A percentile compares a stretch with the other conserved stretches of the same genome.
Evolutionary conservation across 345 rosid species (phyloP).

Genomic region (Kandelia obovata): DNA sequence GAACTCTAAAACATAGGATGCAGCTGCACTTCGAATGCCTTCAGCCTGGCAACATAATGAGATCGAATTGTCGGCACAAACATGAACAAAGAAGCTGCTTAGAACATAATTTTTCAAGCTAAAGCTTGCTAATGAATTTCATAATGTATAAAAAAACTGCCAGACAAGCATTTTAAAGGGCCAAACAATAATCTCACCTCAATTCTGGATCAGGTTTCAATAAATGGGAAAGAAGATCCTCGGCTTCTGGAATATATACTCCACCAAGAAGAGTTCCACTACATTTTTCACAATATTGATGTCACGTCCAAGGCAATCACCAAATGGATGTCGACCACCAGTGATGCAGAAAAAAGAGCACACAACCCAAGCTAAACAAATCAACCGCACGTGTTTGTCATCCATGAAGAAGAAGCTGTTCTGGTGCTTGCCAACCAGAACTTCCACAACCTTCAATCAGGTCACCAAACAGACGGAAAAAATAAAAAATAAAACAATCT

Average conservation of each 20-base stretch:
- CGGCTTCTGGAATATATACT: slow-evolving; percentile 66
- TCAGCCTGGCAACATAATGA: slow-evolving; percentile 49
- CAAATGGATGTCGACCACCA: slow-evolving; percentile 80
- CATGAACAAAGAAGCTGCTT: not conserved
- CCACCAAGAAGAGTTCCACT: slow-evolving; percentile 63
- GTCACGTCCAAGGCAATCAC: slow-evolving; percentile 78
- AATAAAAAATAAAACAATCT: not conserved
- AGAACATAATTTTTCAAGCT: too few relatives aligned
- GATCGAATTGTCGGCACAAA: not conserved
- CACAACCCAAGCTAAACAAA: slow-evolving; percentile 88
- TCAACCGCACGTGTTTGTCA: slow-evolving; percentile 88
- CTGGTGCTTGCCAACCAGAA: slow-evolving; percentile 99
- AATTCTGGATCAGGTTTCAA: slow-evolving; percentile 69
- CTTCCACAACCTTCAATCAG: slow-evolving; percentile 73
- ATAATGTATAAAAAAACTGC: not conserved
- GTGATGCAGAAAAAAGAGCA: slow-evolving; percentile 70
- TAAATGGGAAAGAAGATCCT: slow-evolving; percentile 58
- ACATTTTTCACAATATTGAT: slow-evolving; percentile 68
- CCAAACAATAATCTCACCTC: slow-evolving; percentile 44
- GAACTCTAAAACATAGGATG: slow-evolving; percentile 89
- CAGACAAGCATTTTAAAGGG: not conserved
- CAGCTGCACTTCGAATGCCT: slow-evolving; percentile 55
- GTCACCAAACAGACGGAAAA: slow-evolving; percentile 4
- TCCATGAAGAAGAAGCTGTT: slow-evolving; percentile 67
- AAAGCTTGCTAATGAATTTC: too few relatives aligned